These are phyloP conservation scores for Ploettnerulaceae sp. DNA, from an alignment of 2,329 filamentous ascomycete species.

Conservation along the genomic window DNA sequence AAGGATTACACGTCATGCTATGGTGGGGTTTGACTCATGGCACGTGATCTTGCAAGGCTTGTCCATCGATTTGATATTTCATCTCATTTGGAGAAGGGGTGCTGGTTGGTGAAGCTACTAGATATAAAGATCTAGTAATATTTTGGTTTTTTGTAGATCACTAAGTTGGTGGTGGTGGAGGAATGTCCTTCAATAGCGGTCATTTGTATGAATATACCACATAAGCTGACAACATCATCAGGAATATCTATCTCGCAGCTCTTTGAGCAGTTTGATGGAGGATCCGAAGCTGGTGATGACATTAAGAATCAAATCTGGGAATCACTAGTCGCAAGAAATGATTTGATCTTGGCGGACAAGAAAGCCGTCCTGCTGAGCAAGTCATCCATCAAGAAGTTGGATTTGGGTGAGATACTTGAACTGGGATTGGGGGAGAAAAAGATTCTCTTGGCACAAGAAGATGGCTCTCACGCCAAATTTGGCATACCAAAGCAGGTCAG, in stretches of 20 bases:
- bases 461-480: neutral
- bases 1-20: neutral
- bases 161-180: too few species aligned
- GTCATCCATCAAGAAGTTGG: conserved; percentile 4
- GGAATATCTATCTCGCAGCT: conserved; percentile 9
- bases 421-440: conserved; percentile 2
- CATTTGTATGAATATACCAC: neutral
- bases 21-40: neutral
- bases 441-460: neutral
- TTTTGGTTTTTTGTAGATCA: too few species aligned
- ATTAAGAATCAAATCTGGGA: conserved; percentile 6
- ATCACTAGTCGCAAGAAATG: conserved; percentile 3
- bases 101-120: neutral
- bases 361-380: conserved; percentile 1
- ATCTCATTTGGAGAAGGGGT: neutral
- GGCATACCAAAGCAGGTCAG: too few species aligned
- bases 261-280: conserved; percentile 3
- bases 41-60: too few species aligned
- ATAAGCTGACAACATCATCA: neutral
- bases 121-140: too few species aligned
- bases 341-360: conserved; percentile 11
- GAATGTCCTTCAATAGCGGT: neutral
- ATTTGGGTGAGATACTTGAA: conserved; percentile 4
- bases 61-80: too few species aligned
- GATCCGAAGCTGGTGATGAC: neutral